These are phyloP conservation scores for Calonectria multiphialidica DNA, from an alignment of 2,329 filamentous ascomycete species.

Conservation along the genomic window DNA sequence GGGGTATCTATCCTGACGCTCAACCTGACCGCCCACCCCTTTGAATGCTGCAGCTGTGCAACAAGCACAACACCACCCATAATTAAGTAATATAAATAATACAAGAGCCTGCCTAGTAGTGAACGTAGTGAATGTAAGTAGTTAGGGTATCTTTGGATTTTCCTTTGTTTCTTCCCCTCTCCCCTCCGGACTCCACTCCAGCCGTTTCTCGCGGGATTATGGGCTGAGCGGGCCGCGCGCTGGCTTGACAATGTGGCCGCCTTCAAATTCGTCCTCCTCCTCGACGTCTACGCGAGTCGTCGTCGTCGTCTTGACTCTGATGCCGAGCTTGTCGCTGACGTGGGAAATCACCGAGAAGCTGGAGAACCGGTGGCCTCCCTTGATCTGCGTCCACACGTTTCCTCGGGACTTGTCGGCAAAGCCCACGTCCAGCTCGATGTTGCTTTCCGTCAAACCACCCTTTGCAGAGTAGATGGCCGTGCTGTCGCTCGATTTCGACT, in stretches of 20 bases:
- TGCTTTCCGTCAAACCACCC: slow-evolving; percentile 37
- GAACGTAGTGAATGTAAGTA: background rate
- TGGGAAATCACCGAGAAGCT: slow-evolving; percentile 39
- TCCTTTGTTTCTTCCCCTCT: background rate
- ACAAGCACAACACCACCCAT: background rate
- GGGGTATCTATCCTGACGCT: slow-evolving; percentile 18
- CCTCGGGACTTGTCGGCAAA: slow-evolving; percentile 47
- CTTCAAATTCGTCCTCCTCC: slow-evolving; percentile 17
- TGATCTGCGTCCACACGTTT: slow-evolving; percentile 48
- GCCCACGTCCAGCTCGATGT: slow-evolving; percentile 38
- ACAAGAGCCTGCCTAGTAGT: slow-evolving; percentile 1
- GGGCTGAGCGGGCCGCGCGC: slow-evolving; percentile 8
- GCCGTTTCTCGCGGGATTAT: background rate
- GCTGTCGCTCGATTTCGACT: slow-evolving; percentile 12
- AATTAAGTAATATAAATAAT: slow-evolving; percentile 10
- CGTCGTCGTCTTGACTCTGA: slow-evolving; percentile 40
- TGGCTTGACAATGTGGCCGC: background rate
- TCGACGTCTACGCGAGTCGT: slow-evolving; percentile 13
- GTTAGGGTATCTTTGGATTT: background rate
- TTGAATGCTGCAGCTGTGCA: background rate
- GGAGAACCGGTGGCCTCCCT: slow-evolving; percentile 36
- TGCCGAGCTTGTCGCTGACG: slow-evolving; percentile 34
- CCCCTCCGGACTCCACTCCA: background rate
- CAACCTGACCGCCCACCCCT: background rate
- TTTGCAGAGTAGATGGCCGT: slow-evolving; percentile 5